Percentiles rank a stretch among this genome's conserved stretches.
phyloP scores from a whole-genome alignment of 495 filamentous ascomycete species.

The Talaromyces thailandensis region DNA sequence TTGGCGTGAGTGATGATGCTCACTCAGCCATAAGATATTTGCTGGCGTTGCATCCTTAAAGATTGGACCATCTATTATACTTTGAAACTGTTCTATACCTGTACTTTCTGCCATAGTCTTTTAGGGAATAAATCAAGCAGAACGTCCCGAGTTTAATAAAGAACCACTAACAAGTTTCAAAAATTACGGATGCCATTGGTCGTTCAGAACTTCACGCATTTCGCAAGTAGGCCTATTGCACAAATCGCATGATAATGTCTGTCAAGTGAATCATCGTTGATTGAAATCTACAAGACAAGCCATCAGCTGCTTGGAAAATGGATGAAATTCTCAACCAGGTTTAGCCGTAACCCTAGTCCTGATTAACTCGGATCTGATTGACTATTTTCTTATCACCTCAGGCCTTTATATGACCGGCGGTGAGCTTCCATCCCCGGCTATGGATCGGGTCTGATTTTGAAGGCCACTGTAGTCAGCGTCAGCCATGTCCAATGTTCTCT shows the following conservation, averaged over 20 bases:
- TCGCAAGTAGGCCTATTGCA: background rate
- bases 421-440: background rate
- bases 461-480: background rate
- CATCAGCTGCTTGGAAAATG: background rate
- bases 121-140: background rate
- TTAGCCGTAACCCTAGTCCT: background rate
- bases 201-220: background rate
- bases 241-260: background rate
- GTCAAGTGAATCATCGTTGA: background rate
- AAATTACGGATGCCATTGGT: background rate
- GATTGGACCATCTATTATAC: background rate
- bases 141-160: background rate
- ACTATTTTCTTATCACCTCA: background rate
- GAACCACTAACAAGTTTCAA: background rate
- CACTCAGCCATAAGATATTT: background rate
- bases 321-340: background rate
- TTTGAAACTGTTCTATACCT: background rate
- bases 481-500: background rate
- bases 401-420: background rate
- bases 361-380: background rate
- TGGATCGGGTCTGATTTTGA: background rate
- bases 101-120: background rate
- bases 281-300: background rate
- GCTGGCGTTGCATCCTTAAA: background rate
- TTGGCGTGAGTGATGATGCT: background rate